A percentile compares a stretch with the other conserved stretches of the same genome.
phyloP scores from a whole-genome alignment of 129 eudicot genomes.

The Helianthus tuberosus region DNA sequence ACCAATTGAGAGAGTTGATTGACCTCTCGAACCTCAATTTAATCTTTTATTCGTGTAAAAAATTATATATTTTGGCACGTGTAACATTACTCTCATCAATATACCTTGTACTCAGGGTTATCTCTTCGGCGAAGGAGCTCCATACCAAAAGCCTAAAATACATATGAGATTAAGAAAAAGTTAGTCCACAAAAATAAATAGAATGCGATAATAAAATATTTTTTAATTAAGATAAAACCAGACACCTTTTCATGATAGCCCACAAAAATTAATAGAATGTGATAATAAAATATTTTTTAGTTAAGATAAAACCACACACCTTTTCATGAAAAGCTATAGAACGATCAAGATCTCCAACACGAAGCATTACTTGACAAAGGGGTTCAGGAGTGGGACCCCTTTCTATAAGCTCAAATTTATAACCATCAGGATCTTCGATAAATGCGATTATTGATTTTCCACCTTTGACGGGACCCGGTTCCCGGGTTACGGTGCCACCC shows the following conservation, averaged over 20 bases:
- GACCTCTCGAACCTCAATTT: no score
- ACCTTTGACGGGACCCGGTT: slow-evolving; percentile 98
- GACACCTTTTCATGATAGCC: slow-evolving; percentile 73
- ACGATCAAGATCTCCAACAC: slow-evolving; percentile 98
- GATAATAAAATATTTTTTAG: background rate
- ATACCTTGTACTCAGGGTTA: slow-evolving; percentile 93
- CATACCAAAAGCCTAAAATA: slow-evolving; percentile 89
- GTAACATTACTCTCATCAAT: background rate
- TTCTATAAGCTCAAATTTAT: slow-evolving; percentile 92
- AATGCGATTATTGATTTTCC: slow-evolving; percentile 90
- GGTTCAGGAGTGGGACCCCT: slow-evolving; percentile 99
- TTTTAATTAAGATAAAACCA: background rate
- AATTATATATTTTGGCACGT: background rate
- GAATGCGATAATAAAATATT: background rate
- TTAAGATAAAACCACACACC: slow-evolving; percentile 40
- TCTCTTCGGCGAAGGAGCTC: slow-evolving; percentile 89
- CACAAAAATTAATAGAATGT: background rate
- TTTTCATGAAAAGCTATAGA: slow-evolving; percentile 85
- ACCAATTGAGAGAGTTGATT: no score
- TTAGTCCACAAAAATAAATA: background rate
- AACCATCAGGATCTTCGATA: slow-evolving; percentile 98
- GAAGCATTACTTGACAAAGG: slow-evolving; percentile 97
- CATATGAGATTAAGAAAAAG: slow-evolving; percentile 1
- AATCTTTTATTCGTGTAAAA: background rate
- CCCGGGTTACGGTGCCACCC: slow-evolving; percentile 94